Evolutionary conservation across 345 rosid species (phyloP), one percentile per base, ranked within the genome.

Genomic region (Erysimum cheiranthoides): DNA sequence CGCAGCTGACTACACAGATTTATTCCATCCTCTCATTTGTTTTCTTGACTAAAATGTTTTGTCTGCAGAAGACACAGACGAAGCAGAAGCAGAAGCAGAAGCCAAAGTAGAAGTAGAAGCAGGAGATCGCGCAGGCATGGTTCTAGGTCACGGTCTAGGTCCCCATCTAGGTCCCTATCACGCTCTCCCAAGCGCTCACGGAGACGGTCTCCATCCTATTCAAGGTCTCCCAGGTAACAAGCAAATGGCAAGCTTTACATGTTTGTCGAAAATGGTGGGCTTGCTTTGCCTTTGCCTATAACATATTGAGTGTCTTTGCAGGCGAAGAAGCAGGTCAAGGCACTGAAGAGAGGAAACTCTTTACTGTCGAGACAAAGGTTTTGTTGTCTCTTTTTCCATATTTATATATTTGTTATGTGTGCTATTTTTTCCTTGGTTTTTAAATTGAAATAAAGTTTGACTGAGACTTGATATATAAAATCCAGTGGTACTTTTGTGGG

Each of bases 161-260:
- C 89, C 4, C 87, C 71, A 8, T 82, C 89, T 0, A 75, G 39
- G 31, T 85, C 91, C 12, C 70, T 11, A 6, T 81, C 86, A 54
- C 80, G 58, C 9, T 76, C 86, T 13, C 78, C 75, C 0, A 73
- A 84, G 21, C 86, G 77, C 25, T 85, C 90, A 0, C 79, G 32
- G 5, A 81, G 84, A 35, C 83, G 74, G 13, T 84, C 87, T 16
- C 76, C 63, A 21, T 76, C 86, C 6, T 74, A 40, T 43, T 84
- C 93, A 52, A 85, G 84, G 68, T 89, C 97, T 6, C 97, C 96
- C n/a, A 90, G 96, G 97, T 89, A 60, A 77, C 10, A 18, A 39
- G 11, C 45, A 51, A 28, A 18, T 61, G 57, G 57, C 51, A 66
- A 51, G 34, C 40, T 60, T 67, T 67, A 27, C 58, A 35, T 61